These are phyloP conservation scores for Aspergillus nidulans DNA, from an alignment of 495 filamentous ascomycete genomes.

Conservation along the genomic window DNA sequence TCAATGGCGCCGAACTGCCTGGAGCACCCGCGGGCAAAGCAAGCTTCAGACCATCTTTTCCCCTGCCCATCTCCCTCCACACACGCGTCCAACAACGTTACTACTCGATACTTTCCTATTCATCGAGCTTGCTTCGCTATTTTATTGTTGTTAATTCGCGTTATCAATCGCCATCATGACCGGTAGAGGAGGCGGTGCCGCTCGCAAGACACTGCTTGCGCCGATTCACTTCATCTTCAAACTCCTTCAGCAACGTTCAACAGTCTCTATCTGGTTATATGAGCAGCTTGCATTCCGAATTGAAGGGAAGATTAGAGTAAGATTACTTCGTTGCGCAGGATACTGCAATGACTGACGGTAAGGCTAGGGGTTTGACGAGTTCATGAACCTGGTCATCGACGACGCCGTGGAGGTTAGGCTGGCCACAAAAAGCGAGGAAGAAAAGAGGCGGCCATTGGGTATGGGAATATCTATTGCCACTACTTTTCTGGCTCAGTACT, in stretches of 20 bases:
- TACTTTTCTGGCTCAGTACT: slow-evolving; percentile 2
- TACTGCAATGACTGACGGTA: not conserved
- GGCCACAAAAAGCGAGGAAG: slow-evolving; percentile 73
- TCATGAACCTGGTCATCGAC: slow-evolving; percentile 98
- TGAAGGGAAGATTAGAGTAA: slow-evolving; percentile 88
- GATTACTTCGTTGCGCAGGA: not conserved
- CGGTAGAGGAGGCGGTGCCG: slow-evolving; percentile 69
- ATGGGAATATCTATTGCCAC: slow-evolving; percentile 21
- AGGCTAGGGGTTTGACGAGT: slow-evolving; percentile 87
- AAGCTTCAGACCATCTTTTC: slow-evolving; percentile 11
- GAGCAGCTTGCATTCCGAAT: slow-evolving; percentile 92
- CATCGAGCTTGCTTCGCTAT: slow-evolving; percentile 3
- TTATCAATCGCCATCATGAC: slow-evolving; percentile 55
- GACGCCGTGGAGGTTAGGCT: slow-evolving; percentile 90
- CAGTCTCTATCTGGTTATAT: slow-evolving; percentile 92
- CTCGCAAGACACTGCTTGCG: slow-evolving; percentile 85
- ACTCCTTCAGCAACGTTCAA: slow-evolving; percentile 80
- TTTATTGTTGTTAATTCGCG: slow-evolving; percentile 1
- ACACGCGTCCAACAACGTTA: slow-evolving; percentile 6
- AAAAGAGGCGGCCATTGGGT: slow-evolving; percentile 79
- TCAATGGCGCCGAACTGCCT: slow-evolving; percentile 5
- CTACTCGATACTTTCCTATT: not conserved
- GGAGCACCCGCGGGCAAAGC: slow-evolving; percentile 10
- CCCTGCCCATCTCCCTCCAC: not conserved
- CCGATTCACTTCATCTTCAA: slow-evolving; percentile 99